Conservation (phyloP, 768 basidiomycete species). For the Dentipellis sp. region DNA sequence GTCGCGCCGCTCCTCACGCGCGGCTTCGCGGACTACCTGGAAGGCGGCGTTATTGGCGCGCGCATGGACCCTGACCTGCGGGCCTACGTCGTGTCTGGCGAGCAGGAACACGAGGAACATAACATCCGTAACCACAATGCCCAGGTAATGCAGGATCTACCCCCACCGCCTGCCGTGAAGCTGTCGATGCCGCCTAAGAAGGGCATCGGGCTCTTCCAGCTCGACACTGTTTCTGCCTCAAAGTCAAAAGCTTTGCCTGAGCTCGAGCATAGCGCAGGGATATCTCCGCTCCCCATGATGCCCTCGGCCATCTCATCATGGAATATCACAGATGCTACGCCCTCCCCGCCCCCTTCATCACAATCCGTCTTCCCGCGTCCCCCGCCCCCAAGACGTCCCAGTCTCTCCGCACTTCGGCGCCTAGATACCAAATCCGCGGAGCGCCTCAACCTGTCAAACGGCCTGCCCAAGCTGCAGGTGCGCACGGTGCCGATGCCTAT, state of each 20-base stretch:
- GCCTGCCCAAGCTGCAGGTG: constrained; percentile 50
- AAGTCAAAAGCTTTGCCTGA: constrained; percentile 46
- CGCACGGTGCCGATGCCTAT: constrained; percentile 44
- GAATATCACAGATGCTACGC: constrained; percentile 36
- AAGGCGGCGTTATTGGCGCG: constrained; percentile 61
- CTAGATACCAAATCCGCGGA: constrained; percentile 54
- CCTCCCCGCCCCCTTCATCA: constrained; percentile 57
- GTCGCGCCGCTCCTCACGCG: constrained; percentile 47
- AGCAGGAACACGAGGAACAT: constrained; percentile 3
- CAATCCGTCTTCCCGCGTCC: constrained; percentile 43
- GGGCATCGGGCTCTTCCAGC: constrained; percentile 53
- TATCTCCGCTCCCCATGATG: constrained; percentile 50
- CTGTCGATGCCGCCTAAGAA: constrained; percentile 20
- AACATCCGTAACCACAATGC: neutral
- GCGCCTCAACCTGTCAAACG: constrained; percentile 27
- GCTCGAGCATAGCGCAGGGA: constrained; percentile 35
- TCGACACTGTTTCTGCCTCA: constrained; percentile 48
- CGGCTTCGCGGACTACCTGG: constrained; percentile 56
- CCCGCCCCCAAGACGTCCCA: constrained; percentile 48
- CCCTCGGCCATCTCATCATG: constrained; percentile 32
- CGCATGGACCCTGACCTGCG: constrained; percentile 48
- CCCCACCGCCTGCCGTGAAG: constrained; percentile 6
- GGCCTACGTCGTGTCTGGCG: constrained; percentile 39
- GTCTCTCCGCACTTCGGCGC: constrained; percentile 51
- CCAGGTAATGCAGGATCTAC: neutral